Evolutionary conservation across 2,329 filamentous ascomycete genomes (phyloP), one percentile per base, ranked within the genome.

Genomic region (Grosmannia serpens): DNA sequence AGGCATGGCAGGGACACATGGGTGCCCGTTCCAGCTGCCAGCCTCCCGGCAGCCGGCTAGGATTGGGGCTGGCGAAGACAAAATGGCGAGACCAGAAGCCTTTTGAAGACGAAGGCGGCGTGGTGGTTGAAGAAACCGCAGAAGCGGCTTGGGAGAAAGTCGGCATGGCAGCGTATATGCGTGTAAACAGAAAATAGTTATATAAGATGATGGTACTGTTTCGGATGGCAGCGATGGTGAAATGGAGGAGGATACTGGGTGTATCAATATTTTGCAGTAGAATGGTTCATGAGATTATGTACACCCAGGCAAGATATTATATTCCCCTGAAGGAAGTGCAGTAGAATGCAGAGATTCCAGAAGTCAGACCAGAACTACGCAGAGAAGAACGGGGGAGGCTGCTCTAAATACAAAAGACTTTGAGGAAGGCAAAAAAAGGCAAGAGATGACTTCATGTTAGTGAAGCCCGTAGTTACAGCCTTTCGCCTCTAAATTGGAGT

Each of bases 1-100:
- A 58, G 29, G 29, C 20, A 8, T 38, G 13, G 56, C 56, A 58
- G 9, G 56, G 56, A 46, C 56, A 58, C 56, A 58, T 58, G 50
- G 56, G 56, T 9, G 56, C 56, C 3, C 51, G 50, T 4, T 54
- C 56, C 2, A 38, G 15, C 56, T 58, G 56, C 51, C 33, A 54
- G 5, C 51, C 51, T 31, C 44, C 56, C 2, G 50, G 38, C 2
- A 54, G 56, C 11, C 33, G 50, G 41, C 50, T 58, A 8, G 56
- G 56, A 22, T 54, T 35, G 3, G 56, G 56, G 20, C 51, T 54
- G 29, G 35, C 51, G 4, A 49, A 31, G 29, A 58, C 8, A 17
- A 58, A 44, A 22, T 46, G 51, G 29, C 51, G 56, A 9, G 29
- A 29, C 56, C 56, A 58, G 11, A 46, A 53, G 35, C 15, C 13